Base-by-base conservation (phyloP, 192 early-diverging fungal species). In the Coemansia sp. region DNA sequence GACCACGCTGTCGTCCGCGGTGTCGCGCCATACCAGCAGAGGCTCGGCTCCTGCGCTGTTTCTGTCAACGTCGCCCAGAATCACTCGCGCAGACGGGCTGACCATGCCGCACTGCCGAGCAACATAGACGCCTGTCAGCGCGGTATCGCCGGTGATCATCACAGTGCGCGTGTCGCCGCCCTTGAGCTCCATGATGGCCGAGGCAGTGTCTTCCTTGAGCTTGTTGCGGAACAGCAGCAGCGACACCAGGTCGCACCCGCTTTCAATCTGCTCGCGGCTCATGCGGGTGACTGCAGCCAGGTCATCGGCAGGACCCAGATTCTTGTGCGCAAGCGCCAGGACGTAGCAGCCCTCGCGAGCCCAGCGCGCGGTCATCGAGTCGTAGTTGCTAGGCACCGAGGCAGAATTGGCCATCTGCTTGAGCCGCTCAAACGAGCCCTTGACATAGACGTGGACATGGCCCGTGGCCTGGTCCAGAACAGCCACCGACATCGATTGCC, bases 71-170 rank as follows among this genome's bases (percentile, higher is more conserved):
- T 88, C 85, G 71, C 90, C 93, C 43, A 93, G 81, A 20, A 87
- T 56, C 53, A 87, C 83, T 2, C 70, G 75, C 38, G 89, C 73
- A 1, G 73, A 61, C 43, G 82, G 69, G 8, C 78, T 75, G 51
- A 91, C 81, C 86, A 94, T 86, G 3, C 90, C 88, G 54, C 87
- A 88, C 64, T 86, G 73, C 33, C 86, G 85, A 32, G 88, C 91
- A 70, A 94, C 88, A 61, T 85, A 91, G 11, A 90, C 83, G 35
- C 87, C 92, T 8, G 91, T 94, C 43, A 89, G 79, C 8, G 88
- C 89, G 5, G 89, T 90, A 75, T 94, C 93, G 52, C 93, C 93
- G 2, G 93, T 93, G 58, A 94, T 89, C 93, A 94, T 94, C 11
- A 94, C 90, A 1, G 86, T 85, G 20, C 93, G 85, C 8, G 86